phyloP scores from a whole-genome alignment of 805 yeast species.

The Teunomyces tritomae region DNA sequence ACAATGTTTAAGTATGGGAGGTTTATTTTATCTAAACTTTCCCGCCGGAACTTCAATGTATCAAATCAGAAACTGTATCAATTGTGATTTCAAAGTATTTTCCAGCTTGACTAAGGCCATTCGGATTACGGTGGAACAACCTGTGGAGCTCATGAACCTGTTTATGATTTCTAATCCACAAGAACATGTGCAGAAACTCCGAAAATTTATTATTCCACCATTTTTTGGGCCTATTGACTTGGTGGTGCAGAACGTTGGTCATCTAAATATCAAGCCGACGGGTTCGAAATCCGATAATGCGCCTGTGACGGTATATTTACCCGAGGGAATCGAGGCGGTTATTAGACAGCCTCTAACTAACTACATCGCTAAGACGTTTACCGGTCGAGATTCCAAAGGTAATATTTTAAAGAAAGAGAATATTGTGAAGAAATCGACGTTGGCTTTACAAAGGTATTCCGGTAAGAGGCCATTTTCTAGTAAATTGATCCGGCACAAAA shows the following conservation, averaged over 20 bases:
- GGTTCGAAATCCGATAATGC: slow-evolving; percentile 35
- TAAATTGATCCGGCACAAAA: slow-evolving; percentile 8
- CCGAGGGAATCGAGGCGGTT: slow-evolving; percentile 51
- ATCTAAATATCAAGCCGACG: slow-evolving; percentile 57
- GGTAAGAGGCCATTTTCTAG: slow-evolving; percentile 15
- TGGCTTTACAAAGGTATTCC: slow-evolving; percentile 18
- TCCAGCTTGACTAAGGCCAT: slow-evolving; percentile 28
- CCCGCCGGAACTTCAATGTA: slow-evolving; percentile 47
- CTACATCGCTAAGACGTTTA: slow-evolving; percentile 36
- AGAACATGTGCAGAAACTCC: slow-evolving; percentile 22
- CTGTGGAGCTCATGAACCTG: slow-evolving; percentile 16
- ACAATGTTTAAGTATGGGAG: slow-evolving; percentile 54
- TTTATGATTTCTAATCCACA: slow-evolving; percentile 21
- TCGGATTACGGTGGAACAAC: slow-evolving; percentile 24
- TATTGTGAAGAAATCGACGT: slow-evolving; percentile 15
- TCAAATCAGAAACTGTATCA: slow-evolving; percentile 46
- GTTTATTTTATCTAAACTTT: slow-evolving; percentile 55
- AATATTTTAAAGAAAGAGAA: slow-evolving; percentile 21
- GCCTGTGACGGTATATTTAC: slow-evolving; percentile 46
- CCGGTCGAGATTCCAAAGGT: slow-evolving; percentile 25
- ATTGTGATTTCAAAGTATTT: slow-evolving; percentile 38
- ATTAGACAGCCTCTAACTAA: slow-evolving; percentile 52
- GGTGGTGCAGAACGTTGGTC: slow-evolving; percentile 65
- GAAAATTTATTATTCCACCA: slow-evolving; percentile 59
- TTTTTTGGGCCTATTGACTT: slow-evolving; percentile 66